Evolutionary conservation across 352 stramenopile genomes (phyloP), one percentile per base, ranked within the genome.

Genomic region (Pythium rishiriense): DNA sequence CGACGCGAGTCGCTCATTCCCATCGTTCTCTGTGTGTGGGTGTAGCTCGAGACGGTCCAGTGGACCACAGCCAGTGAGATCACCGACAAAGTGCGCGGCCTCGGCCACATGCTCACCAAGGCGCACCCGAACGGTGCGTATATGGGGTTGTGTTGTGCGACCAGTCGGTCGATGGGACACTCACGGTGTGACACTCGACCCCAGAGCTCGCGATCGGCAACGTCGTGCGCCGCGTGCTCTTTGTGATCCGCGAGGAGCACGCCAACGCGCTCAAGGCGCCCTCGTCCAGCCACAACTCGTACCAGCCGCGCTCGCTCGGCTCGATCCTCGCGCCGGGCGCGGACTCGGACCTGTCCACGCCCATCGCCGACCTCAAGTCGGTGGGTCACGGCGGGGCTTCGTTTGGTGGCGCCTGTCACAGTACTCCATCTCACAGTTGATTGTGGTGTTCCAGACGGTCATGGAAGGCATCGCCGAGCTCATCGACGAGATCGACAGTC

Each of bases 391-490:
- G n/a, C n/a, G n/a, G n/a, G n/a, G n/a, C n/a, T n/a, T n/a, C n/a
- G n/a, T n/a, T n/a, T n/a, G n/a, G n/a, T n/a, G n/a, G n/a, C n/a
- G n/a, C n/a, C n/a, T 62, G 11, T 33, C 4, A 2, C 22, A 29
- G 33, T 31, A 25, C 8, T 10, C 3, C 57, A 15, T 46, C 19
- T 42, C 9, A 43, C 37, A 21, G 21, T 42, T 57, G 28, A 53
- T 33, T 46, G 21, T 51, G 19, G 58, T 26, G 25, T 2, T 31
- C 0, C 60, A 97, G 88, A 84, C 86, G 66, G 84, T 97, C 56
- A 98, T 98, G 83, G 96, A 99, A 72, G 94, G 90, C 12, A 97
- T 98, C 59, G 78, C 88, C 11, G 94, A 98, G 75, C 89, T 98
- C 14, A 93, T 97, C 25, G 85, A 94, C 22, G 97, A 98, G 66